Evolutionary conservation across 2,329 filamentous ascomycete species (phyloP), one percentile per base, ranked within the genome.

Genomic region (Microdochium bolleyi): DNA sequence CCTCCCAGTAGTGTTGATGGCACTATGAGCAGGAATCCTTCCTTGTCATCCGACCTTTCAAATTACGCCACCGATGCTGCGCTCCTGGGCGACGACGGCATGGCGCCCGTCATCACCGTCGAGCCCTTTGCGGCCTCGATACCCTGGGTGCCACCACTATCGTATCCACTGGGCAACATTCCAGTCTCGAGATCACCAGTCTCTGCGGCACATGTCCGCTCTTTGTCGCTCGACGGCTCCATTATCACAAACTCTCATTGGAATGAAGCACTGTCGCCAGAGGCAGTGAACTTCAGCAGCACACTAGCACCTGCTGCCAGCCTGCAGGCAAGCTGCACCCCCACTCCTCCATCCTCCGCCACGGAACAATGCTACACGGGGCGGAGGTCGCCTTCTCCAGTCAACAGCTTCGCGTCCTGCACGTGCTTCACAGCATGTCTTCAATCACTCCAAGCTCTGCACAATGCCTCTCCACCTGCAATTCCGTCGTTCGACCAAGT

Each of bases 381-480:
- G 24, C 61, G 64, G 19, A 67, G 65, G 48, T 58, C 64, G 2
- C 60, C 61, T 10, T 60, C 64, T 37, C 56, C 64, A 3, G 60
- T 55, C 16, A 57, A 57, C 22, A 57, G 53, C 9, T 55, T 60
- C 3, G 62, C 65, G 10, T 65, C 68, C 1, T 79, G 76, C 57
- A 70, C 67, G 8, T 79, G 75, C 60, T 77, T 78, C 57, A 67
- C 70, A 1, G 64, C 65, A 21, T 77, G 74, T 44, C 64, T 78
- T 11, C 69, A 76, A 52, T 71, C 74, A 3, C 67, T 79, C 1
- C 70, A 76, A 52, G 70, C 70, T 8, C 65, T 79, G 5, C 74
- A 77, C 61, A 73, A 74, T 52, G 70, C 70, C 8, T 70, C 72
- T 0, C 65, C 65, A 3, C 69, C 70, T 1, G 57, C 63, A 1